These are phyloP conservation scores for Tuber umbilicatum DNA, from an alignment of 495 filamentous ascomycete species.

Conservation along the genomic window DNA sequence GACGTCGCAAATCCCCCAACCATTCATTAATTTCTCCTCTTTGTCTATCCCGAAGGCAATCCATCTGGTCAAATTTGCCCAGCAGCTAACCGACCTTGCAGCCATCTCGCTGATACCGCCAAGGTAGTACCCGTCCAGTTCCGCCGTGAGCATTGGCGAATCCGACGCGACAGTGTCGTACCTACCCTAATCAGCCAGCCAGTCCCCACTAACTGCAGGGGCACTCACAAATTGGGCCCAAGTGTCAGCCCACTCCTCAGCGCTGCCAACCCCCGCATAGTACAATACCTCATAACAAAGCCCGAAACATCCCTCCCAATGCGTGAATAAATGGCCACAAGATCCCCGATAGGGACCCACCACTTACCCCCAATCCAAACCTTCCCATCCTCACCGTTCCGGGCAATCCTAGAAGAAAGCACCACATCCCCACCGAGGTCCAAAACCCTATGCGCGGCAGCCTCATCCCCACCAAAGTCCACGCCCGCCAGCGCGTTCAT, in stretches of 20 bases:
- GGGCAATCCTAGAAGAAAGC: slow-evolving; percentile 23
- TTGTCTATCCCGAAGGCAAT: slow-evolving; percentile 28
- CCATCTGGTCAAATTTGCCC: slow-evolving; percentile 38
- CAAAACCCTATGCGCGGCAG: slow-evolving; percentile 26
- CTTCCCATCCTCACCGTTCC: slow-evolving; percentile 15
- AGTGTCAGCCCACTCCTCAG: slow-evolving; percentile 31
- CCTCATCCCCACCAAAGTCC: slow-evolving; percentile 32
- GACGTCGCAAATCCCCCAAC: slow-evolving; percentile 39
- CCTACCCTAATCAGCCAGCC: background rate
- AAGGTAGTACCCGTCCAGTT: slow-evolving; percentile 37
- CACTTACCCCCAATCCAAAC: slow-evolving; percentile 30
- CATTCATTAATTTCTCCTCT: slow-evolving; percentile 30
- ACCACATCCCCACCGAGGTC: slow-evolving; percentile 38
- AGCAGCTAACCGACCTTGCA: slow-evolving; percentile 34
- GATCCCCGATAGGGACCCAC: slow-evolving; percentile 31
- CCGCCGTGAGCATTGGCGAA: slow-evolving; percentile 33
- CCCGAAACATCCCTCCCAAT: slow-evolving; percentile 23
- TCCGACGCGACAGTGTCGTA: slow-evolving; percentile 24
- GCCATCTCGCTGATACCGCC: slow-evolving; percentile 40
- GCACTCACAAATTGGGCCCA: slow-evolving; percentile 23
- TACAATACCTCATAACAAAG: slow-evolving; percentile 33
- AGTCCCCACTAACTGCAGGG: background rate
- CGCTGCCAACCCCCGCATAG: slow-evolving; percentile 34
- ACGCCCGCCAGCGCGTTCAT: slow-evolving; percentile 25
- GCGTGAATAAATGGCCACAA: slow-evolving; percentile 35